A percentile compares a stretch with the other conserved stretches of the same genome.
These are phyloP conservation scores for Halophytophthora batemanensis DNA, from an alignment of 352 stramenopile genomes.

Conservation along the genomic window DNA sequence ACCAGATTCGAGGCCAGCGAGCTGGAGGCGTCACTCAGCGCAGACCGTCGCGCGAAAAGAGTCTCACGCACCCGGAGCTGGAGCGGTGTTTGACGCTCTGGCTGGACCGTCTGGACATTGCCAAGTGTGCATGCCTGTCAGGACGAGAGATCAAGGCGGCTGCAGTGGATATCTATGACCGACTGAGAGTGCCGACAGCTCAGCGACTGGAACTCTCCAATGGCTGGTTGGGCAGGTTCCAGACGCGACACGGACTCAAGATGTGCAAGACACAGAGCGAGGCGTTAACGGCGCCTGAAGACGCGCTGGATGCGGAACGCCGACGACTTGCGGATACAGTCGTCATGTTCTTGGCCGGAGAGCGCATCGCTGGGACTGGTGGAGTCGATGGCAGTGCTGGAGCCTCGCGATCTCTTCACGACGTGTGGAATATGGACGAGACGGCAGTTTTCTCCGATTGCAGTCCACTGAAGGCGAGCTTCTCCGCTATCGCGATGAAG, in stretches of 20 bases:
- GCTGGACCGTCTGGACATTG: constrained; percentile 10
- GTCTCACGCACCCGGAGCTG: constrained; percentile 16
- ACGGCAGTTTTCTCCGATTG: constrained; percentile 11
- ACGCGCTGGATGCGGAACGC: constrained; percentile 13
- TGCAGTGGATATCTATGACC: constrained; percentile 20
- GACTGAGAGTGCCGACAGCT: constrained; percentile 6
- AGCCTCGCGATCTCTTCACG: constrained; percentile 5
- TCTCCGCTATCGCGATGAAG: neutral
- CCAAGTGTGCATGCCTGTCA: constrained; percentile 6
- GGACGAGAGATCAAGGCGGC: constrained; percentile 18
- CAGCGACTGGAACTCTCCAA: constrained; percentile 24
- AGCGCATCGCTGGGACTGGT: neutral
- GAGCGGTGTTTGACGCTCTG: constrained; percentile 19
- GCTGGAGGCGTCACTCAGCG: neutral
- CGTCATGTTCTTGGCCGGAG: constrained; percentile 12
- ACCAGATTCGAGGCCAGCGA: too few species aligned
- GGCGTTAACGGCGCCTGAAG: neutral
- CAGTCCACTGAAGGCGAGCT: constrained; percentile 2
- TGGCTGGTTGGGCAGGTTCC: constrained; percentile 18
- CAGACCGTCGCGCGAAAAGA: constrained; percentile 8
- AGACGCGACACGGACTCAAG: constrained; percentile 15
- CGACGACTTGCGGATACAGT: constrained; percentile 3
- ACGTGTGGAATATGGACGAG: constrained; percentile 22
- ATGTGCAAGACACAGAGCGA: constrained; percentile 3
- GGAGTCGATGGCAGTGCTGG: too few species aligned